phyloP scores from a whole-genome alignment of 768 basidiomycete genomes.

The Leccinum fibrillosum region DNA sequence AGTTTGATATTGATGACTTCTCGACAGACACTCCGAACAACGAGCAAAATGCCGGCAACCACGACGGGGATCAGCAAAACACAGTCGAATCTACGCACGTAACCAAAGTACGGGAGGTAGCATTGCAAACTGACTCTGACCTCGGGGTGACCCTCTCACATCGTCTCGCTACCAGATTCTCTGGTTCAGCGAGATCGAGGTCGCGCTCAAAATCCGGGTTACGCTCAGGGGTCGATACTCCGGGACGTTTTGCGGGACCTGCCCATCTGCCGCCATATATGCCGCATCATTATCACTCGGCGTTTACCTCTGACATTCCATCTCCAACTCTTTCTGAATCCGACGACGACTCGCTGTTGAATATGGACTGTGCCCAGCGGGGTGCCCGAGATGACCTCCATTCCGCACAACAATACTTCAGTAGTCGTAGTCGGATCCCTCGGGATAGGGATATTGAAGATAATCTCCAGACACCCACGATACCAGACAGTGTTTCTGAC shows the following conservation, averaged over 20 bases:
- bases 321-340: constrained; percentile 40
- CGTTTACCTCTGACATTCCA: constrained; percentile 31
- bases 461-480: constrained; percentile 59
- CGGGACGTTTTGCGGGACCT: constrained; percentile 54
- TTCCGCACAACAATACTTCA: constrained; percentile 32
- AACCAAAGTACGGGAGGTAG: constrained; percentile 30
- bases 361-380: constrained; percentile 37
- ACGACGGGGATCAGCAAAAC: constrained; percentile 15
- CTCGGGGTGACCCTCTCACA: constrained; percentile 30
- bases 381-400: constrained; percentile 55
- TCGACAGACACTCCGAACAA: constrained; percentile 48
- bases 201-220: constrained; percentile 37
- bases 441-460: constrained; percentile 60
- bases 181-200: constrained; percentile 27
- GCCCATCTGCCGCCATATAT: constrained; percentile 46
- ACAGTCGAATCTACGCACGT: constrained; percentile 13
- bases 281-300: constrained; percentile 10
- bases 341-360: constrained; percentile 34
- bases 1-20: constrained; percentile 93
- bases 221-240: constrained; percentile 61
- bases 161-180: constrained; percentile 28
- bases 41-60: constrained; percentile 1
- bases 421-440: constrained; percentile 56
- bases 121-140: constrained; percentile 27
- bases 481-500: constrained; percentile 31